Evolutionary conservation across 169 alveolate species (phyloP).

Genomic region (Plasmodium vivax): DNA sequence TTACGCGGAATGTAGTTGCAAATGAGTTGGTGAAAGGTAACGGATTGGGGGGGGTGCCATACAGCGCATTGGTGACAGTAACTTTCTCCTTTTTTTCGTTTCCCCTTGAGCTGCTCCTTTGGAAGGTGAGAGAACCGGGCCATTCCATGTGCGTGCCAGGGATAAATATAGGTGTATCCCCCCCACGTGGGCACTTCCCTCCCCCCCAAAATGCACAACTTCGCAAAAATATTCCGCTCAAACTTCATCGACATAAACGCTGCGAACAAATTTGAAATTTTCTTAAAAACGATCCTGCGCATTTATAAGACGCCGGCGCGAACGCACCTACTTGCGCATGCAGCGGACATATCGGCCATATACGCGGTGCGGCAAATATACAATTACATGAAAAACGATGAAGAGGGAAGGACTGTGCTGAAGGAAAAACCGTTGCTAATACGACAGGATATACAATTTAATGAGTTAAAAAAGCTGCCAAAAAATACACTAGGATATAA

Average conservation of each 20-base stretch:
- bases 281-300: slow-evolving; percentile 53
- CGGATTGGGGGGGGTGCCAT: background rate
- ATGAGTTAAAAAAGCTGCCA: slow-evolving; percentile 76
- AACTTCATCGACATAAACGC: slow-evolving; percentile 52
- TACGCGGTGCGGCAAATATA: slow-evolving; percentile 48
- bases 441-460: slow-evolving; percentile 59
- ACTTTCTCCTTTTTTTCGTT: background rate
- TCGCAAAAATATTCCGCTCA: slow-evolving; percentile 59
- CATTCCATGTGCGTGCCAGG: background rate
- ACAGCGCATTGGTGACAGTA: background rate
- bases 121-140: background rate
- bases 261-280: slow-evolving; percentile 42
- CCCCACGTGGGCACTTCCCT: background rate
- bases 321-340: slow-evolving; percentile 73
- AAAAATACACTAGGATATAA: slow-evolving; percentile 73
- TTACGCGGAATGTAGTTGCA: background rate
- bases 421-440: slow-evolving; percentile 68
- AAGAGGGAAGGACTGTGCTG: slow-evolving; percentile 63
- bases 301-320: slow-evolving; percentile 53
- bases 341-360: slow-evolving; percentile 72
- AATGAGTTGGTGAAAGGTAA: background rate
- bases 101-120: background rate
- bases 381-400: slow-evolving; percentile 61
- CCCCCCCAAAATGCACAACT: slow-evolving; percentile 39
- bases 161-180: background rate